Base-by-base conservation (phyloP, 1,139 yeast genomes). In the Blastobotrys raffinosifermentans region DNA sequence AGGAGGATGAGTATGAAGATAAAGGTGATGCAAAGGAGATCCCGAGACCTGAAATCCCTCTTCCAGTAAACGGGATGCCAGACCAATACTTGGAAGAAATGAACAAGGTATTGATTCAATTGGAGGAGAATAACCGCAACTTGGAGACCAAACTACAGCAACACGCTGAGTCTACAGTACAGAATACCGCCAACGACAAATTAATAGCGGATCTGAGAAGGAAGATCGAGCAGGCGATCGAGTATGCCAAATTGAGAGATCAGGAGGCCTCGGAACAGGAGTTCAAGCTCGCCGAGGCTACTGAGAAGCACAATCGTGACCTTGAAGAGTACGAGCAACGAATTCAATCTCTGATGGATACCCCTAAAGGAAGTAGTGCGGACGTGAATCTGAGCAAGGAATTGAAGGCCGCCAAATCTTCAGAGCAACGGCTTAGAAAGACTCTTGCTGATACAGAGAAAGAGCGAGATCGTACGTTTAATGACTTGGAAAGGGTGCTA, bases 221-320 rank as follows among this genome's bases (percentile, higher is more conserved):
- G 9, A 44, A 48, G 35, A 31, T 39, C 13, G 37, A 34, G 6
- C 36, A 38, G 9, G 52, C 52, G 15, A 38, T 45, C 30, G 43
- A 38, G 7, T 48, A 41, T 29, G 52, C 52, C 7, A 44, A 37
- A 16, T 34, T 29, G 25, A 32, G 47, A 15, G 48, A 47, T 29
- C 26, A 36, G n/a, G 51, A 47, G 22, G 43, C 43, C 1, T 32
- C 36, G n/a, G 31, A 38, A 11, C 41, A 41, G 29, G 40, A 47
- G 11, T 37, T 41, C 4, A 33, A 37, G 31, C 41, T 47, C 26
- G 47, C 51, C 3, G 37, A 36, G 27, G 37, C 40, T 11, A 40
- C 45, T 37, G 47, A 38, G 19, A 33, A 35, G 11, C 29, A 39
- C 22, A 43, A 41, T 4, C 37, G 32, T 16, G 30, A 37, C 10